Percentiles rank a stretch among this genome's conserved stretches.
Evolutionary conservation across 2,329 filamentous ascomycete genomes (phyloP).

Genomic region (Pseudopithomyces maydicus): DNA sequence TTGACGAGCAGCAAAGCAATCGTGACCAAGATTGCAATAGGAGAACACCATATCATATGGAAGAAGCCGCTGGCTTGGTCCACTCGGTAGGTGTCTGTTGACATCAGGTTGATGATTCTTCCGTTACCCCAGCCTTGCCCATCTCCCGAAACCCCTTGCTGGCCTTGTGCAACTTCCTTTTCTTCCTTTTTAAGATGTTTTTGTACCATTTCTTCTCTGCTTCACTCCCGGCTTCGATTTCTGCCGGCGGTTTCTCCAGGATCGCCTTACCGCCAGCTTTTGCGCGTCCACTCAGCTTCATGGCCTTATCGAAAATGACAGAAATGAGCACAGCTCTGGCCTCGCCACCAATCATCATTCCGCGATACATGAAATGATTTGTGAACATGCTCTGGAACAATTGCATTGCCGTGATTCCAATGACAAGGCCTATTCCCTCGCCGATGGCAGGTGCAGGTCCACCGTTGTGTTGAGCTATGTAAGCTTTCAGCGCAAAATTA

Average conservation of each 20-base stretch:
- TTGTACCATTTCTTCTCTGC: conserved; percentile 59
- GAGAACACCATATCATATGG: conserved; percentile 89
- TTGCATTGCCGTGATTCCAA: conserved; percentile 88
- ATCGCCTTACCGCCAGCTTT: conserved; percentile 74
- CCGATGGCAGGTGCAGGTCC: conserved; percentile 70
- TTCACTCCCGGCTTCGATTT: conserved; percentile 54
- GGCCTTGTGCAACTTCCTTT: conserved; percentile 49
- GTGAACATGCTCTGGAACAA: conserved; percentile 77
- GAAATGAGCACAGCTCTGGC: conserved; percentile 80
- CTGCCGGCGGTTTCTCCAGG: conserved; percentile 45
- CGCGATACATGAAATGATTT: conserved; percentile 91
- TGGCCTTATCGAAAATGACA: conserved; percentile 88
- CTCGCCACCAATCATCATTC: conserved; percentile 91
- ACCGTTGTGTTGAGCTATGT: conserved; percentile 61
- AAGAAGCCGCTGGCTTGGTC: conserved; percentile 88
- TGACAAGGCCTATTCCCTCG: conserved; percentile 77
- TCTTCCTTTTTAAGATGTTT: conserved; percentile 51
- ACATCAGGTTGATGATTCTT: conserved; percentile 91
- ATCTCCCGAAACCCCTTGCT: conserved; percentile 65
- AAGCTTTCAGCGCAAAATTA: conserved; percentile 80
- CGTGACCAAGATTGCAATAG: conserved; percentile 77
- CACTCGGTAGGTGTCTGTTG: conserved; percentile 89
- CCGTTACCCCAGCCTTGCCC: conserved; percentile 91
- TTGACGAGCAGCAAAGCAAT: conserved; percentile 83
- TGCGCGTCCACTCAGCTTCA: conserved; percentile 85